These are phyloP conservation scores for Gilbertella persicaria DNA, from an alignment of 371 early-diverging fungal species.

Conservation along the genomic window DNA sequence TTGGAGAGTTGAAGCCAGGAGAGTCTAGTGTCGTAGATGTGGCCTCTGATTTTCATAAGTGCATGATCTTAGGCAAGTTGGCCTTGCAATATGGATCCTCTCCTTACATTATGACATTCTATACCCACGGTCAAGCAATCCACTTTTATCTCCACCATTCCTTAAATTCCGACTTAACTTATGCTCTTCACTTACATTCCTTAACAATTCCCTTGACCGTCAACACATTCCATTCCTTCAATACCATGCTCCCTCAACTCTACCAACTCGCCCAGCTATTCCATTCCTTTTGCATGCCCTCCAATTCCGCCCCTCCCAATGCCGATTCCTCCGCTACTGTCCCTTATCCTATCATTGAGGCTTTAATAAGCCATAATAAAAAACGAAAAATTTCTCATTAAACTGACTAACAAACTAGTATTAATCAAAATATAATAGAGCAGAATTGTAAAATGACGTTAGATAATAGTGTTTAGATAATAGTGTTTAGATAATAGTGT, in stretches of 20 bases:
- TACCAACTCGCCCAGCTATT: neutral
- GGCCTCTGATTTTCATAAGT: neutral
- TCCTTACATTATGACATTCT: neutral
- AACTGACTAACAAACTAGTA: neutral
- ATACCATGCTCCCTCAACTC: neutral
- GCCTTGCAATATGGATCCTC: neutral
- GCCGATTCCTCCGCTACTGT: too few species aligned
- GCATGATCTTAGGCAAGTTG: neutral
- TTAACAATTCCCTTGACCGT: neutral
- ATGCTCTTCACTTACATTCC: neutral
- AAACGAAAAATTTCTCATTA: too few species aligned
- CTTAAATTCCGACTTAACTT: neutral
- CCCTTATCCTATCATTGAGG: too few species aligned
- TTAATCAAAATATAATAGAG: too few species aligned
- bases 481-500: too few species aligned
- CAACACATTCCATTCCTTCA: neutral
- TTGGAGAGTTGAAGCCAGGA: neutral
- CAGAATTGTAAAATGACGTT: too few species aligned
- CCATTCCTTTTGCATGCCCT: too few species aligned
- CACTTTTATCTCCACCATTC: neutral
- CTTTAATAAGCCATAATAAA: too few species aligned
- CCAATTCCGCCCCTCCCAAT: too few species aligned
- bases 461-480: too few species aligned
- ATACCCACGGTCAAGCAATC: neutral
- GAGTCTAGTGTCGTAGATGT: neutral